Conservation (phyloP, 306 rosid species). For the Glycine soja region DNA sequence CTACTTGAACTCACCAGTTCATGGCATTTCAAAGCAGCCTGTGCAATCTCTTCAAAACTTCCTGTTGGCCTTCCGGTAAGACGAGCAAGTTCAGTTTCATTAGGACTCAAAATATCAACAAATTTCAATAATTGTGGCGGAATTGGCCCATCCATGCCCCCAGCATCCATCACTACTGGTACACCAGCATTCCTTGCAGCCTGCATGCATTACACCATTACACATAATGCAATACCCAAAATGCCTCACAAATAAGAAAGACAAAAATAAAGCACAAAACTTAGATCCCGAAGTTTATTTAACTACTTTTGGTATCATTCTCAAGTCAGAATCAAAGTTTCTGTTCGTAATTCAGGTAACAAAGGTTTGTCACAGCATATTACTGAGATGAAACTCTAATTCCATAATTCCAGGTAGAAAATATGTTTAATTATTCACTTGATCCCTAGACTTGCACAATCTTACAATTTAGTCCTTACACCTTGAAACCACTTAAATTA, state of each 20-base stretch:
- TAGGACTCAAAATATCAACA: slow-evolving; percentile 87
- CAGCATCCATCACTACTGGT: slow-evolving; percentile 85
- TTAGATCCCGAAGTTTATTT: background rate
- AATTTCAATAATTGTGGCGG: slow-evolving; percentile 69
- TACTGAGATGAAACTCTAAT: background rate
- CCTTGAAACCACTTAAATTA: no score
- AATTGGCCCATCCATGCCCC: slow-evolving; percentile 80
- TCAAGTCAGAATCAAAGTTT: background rate
- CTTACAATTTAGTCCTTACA: no score
- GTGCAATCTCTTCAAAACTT: slow-evolving; percentile 70
- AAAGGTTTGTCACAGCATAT: background rate
- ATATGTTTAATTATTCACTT: no score
- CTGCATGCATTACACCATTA: slow-evolving; percentile 52
- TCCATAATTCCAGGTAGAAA: no score
- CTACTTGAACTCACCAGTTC: slow-evolving; percentile 69
- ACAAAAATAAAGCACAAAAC: background rate
- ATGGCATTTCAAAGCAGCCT: slow-evolving; percentile 75
- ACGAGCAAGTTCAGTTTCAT: slow-evolving; percentile 86
- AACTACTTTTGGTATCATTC: background rate
- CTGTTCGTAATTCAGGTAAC: background rate
- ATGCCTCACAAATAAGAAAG: background rate
- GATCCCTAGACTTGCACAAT: background rate
- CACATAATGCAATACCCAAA: slow-evolving; percentile 25
- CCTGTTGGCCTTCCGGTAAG: slow-evolving; percentile 74
- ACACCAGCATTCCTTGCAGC: slow-evolving; percentile 85